Conservation (phyloP, 345 rosid species). For the Barbarea vulgaris region DNA sequence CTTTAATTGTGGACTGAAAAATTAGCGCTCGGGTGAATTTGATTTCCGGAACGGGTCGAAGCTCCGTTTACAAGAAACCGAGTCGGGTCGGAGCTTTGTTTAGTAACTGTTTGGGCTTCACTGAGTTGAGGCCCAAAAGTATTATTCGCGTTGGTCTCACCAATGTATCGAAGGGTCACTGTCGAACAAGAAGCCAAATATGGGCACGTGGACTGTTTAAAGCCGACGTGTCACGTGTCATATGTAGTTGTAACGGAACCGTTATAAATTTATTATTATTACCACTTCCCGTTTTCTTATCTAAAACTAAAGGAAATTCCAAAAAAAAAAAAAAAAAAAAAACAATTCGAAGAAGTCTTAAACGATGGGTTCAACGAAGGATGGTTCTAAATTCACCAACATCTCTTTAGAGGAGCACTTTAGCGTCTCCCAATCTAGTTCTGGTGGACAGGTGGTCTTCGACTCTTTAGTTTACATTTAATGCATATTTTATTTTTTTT, state of each 20-base stretch:
- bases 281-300: neutral
- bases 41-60: constrained; percentile 15
- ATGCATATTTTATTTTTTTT: no score
- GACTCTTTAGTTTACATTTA: no score
- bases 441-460: constrained; percentile 33
- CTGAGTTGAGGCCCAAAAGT: neutral
- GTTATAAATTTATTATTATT: neutral
- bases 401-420: constrained; percentile 27
- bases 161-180: neutral
- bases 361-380: constrained; percentile 21
- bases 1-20: constrained; percentile 41
- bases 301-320: neutral
- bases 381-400: constrained; percentile 7
- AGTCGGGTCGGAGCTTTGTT: neutral
- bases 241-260: neutral
- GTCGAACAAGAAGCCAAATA: neutral
- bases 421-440: constrained; percentile 28
- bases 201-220: neutral
- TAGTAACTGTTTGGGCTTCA: neutral
- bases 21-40: constrained; percentile 24
- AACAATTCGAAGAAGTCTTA: neutral
- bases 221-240: constrained; percentile 32
- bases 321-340: neutral
- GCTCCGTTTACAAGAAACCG: neutral
- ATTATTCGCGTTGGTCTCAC: neutral